These are phyloP conservation scores for Russula emetica DNA, from an alignment of 768 basidiomycete genomes.

Conservation along the genomic window DNA sequence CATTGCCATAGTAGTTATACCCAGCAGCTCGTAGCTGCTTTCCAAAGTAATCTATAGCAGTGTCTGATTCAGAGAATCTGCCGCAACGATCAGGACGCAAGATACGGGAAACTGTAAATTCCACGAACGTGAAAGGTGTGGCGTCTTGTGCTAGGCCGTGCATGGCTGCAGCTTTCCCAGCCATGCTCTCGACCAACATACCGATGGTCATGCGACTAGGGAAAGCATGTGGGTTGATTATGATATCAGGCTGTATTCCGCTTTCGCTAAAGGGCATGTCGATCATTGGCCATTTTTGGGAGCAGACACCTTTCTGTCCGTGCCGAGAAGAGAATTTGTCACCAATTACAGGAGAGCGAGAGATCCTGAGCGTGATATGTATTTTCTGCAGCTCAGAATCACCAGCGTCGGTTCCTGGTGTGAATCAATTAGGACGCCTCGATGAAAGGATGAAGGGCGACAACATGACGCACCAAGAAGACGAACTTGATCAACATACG, in stretches of 20 bases:
- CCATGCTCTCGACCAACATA: conserved; percentile 99
- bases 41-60: conserved; percentile 97
- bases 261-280: conserved; percentile 99
- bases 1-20: conserved; percentile 98
- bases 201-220: conserved; percentile 99
- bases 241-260: conserved; percentile 98
- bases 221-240: conserved; percentile 99
- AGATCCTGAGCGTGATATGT: conserved; percentile 88
- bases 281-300: conserved; percentile 96
- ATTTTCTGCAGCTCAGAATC: conserved; percentile 89
- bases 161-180: conserved; percentile 98
- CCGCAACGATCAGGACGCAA: conserved; percentile 10
- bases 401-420: conserved; percentile 74
- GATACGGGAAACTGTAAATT: neutral
- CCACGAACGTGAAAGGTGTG: conserved; percentile 88
- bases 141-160: conserved; percentile 98
- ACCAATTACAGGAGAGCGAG: conserved; percentile 94
- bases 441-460: neutral
- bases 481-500: conserved; percentile 87
- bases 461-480: conserved; percentile 59
- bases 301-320: conserved; percentile 99
- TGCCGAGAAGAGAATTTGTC: conserved; percentile 99
- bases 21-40: conserved; percentile 89
- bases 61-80: conserved; percentile 94
- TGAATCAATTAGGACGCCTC: conserved; percentile 1